Evolutionary conservation across 2,329 filamentous ascomycete species (phyloP).

Genomic region (Penicillium corylophilum): DNA sequence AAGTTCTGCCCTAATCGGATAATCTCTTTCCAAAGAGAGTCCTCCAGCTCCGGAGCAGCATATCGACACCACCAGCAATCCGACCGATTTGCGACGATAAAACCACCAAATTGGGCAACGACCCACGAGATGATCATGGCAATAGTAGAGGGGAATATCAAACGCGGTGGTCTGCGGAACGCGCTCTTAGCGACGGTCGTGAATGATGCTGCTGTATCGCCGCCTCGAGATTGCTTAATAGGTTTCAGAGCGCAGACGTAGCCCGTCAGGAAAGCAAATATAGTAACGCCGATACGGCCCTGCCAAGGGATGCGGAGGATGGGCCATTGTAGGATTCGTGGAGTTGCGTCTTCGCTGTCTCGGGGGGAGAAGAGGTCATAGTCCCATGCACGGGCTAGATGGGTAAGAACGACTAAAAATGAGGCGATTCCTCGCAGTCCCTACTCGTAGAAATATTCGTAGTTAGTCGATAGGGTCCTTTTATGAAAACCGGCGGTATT

Average conservation of each 20-base stretch:
- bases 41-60: conserved; percentile 47
- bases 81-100: conserved; percentile 47
- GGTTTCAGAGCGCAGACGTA: conserved; percentile 59
- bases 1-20: conserved; percentile 47
- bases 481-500: conserved; percentile 11
- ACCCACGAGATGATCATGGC: conserved; percentile 53
- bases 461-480: background rate
- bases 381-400: conserved; percentile 53
- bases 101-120: conserved; percentile 51
- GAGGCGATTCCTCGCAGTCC: conserved; percentile 55
- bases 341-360: conserved; percentile 42
- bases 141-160: conserved; percentile 54
- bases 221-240: conserved; percentile 50
- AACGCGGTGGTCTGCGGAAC: conserved; percentile 53
- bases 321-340: conserved; percentile 51
- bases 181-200: conserved; percentile 53
- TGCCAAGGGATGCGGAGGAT: conserved; percentile 58
- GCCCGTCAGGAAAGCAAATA: conserved; percentile 57
- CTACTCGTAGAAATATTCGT: conserved; percentile 28
- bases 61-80: conserved; percentile 55
- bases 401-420: conserved; percentile 54
- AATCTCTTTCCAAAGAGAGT: conserved; percentile 48
- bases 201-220: conserved; percentile 47
- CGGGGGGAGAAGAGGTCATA: conserved; percentile 53
- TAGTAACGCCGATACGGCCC: conserved; percentile 55